phyloP scores from a whole-genome alignment of 306 rosid species.

The Vigna angularis region DNA sequence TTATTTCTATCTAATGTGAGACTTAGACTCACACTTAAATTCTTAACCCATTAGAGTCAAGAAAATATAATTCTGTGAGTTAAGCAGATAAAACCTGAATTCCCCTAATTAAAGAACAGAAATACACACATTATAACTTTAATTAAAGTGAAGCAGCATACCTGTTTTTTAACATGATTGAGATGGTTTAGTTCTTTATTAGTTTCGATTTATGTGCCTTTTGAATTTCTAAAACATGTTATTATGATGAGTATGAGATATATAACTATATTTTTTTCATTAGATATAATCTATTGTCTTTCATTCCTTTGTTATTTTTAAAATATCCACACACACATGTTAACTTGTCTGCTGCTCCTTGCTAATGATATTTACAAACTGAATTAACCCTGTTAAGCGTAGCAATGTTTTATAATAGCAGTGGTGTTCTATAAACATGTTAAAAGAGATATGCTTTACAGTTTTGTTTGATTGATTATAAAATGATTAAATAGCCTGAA shows the following conservation, averaged over 20 bases:
- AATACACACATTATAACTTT: neutral
- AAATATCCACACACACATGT: neutral
- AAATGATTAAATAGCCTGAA: slow-evolving; percentile 36
- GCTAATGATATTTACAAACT: neutral
- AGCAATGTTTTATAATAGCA: neutral
- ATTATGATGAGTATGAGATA: neutral
- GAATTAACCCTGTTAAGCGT: neutral
- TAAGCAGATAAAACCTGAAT: no score
- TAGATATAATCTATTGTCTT: neutral
- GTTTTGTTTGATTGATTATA: neutral
- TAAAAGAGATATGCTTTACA: slow-evolving; percentile 12
- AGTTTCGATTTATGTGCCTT: neutral
- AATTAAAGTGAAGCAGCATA: neutral
- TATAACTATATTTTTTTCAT: neutral
- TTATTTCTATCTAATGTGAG: no score
- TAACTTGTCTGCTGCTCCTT: neutral
- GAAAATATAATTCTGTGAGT: no score
- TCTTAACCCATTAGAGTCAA: no score
- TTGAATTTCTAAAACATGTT: neutral
- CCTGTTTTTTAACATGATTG: neutral
- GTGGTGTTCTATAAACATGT: neutral
- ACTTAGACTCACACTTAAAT: no score
- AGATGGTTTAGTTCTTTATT: neutral
- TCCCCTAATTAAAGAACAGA: neutral
- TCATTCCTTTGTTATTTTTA: neutral